Evolutionary conservation across 441 rosid genomes (phyloP).

Genomic region (Bocquillonia castaneifolia): DNA sequence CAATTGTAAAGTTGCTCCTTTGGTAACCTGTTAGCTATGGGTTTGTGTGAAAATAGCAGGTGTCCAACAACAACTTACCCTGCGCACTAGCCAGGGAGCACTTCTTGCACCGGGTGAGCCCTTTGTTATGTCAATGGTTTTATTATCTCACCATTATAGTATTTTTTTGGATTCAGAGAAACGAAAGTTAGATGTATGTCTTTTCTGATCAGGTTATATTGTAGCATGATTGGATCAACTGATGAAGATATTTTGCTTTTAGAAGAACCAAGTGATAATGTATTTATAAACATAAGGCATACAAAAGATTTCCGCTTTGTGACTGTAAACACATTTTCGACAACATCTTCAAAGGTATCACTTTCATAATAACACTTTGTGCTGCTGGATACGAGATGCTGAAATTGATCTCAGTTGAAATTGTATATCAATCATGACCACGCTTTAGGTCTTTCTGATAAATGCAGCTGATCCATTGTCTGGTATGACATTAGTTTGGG

Average conservation of each 20-base stretch:
- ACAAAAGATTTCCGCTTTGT: constrained; percentile 84
- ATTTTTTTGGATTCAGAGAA: constrained; percentile 4
- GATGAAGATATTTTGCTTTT: constrained; percentile 82
- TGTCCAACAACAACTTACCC: no score
- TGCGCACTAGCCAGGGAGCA: neutral
- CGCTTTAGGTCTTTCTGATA: constrained; percentile 87
- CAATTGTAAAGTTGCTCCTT: neutral
- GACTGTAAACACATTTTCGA: constrained; percentile 62
- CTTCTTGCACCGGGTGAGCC: neutral
- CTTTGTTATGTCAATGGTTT: constrained; percentile 13
- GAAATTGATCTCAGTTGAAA: constrained; percentile 19
- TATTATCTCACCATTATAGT: constrained; percentile 11
- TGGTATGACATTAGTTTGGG: constrained; percentile 74
- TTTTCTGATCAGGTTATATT: constrained; percentile 53
- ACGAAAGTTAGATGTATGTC: constrained; percentile 8
- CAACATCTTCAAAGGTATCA: constrained; percentile 71
- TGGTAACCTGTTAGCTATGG: neutral
- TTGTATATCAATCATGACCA: constrained; percentile 30
- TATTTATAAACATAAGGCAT: constrained; percentile 61
- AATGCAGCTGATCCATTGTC: constrained; percentile 89
- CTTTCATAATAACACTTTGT: constrained; percentile 9
- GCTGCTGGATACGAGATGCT: constrained; percentile 11
- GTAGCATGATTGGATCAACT: constrained; percentile 86
- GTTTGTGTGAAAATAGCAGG: neutral
- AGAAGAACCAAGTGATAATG: constrained; percentile 66